Base-by-base conservation (phyloP, 2,329 filamentous ascomycete genomes). In the Fusarium sterilihyphosum region DNA sequence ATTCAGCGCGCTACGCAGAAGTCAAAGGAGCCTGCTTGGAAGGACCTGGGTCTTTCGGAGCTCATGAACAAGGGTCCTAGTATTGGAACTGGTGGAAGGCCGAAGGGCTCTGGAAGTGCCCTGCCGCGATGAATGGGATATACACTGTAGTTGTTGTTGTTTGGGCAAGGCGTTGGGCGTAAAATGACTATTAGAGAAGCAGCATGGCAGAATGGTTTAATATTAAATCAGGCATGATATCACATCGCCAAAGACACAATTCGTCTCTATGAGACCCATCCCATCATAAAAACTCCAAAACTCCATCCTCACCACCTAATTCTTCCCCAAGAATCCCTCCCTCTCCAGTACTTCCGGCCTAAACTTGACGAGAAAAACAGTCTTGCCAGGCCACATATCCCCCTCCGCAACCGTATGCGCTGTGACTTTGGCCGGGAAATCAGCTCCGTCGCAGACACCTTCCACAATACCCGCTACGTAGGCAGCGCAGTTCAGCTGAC, bases 391-490 rank as follows among this genome's bases (percentile, higher is more conserved):
- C 95, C 96, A 98, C 91, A 98, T 92, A 79, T 96, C 94, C 73
- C 92, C 89, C 81, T 88, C 89, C 20, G 84, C 85, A 78, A 93
- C 91, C 71, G 91, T 94, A 82, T 99, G 96, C 76, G 96, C 96
- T 67, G 93, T 96, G 26, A 98, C 96, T 72, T 93, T 92, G 0
- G 94, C 96, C 53, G 93, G 91, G 81, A 98, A 98, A 12, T 93
- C 95, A 47, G 94, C 94, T 14, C 95, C 96, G 83, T 98, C 96
- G 83, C 96, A 98, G 17, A 98, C 92, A 29, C 96, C 96, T 87
- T 99, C 96, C 65, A 99, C 92, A 73, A 99, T 93, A 24, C 96
- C 96, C 2, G 96, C 96, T 26, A 98, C 95, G 81, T 94, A 99
- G 16, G 96, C 96, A 24, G 96, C 96, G 83, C 96, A 98, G 83